Evolutionary conservation across 768 basidiomycete genomes (phyloP), one percentile per base, ranked within the genome.

Genomic region (Amanita polypyramis): DNA sequence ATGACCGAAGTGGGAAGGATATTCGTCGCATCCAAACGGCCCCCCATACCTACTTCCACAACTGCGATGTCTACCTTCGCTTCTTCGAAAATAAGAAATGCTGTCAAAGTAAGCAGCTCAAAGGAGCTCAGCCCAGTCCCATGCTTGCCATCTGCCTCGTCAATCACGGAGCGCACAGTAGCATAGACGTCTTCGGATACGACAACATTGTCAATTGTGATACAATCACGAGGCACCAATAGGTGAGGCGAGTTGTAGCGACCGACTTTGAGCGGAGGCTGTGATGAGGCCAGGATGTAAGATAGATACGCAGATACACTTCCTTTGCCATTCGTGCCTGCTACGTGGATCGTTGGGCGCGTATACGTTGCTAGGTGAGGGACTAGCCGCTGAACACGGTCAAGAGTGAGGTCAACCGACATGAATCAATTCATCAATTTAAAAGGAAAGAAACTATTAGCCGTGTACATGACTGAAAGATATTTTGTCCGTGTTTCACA

Each of bases 241-340:
- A 98, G 80, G 62, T 98, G 95, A 0, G 96, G 96, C 52, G 82
- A 88, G 62, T 94, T 98, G 74, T 89, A 98, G 30, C 85, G 74
- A 5, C 91, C 96, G 9, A 87, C 72, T 17, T 68, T 67, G 45
- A 85, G 69, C 1, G 70, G 63, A n/a, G 82, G 68, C 0, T 69
- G 64, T 5, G 82, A 72, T 4, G 72, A 63, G 4, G 61, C 59
- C 6, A 97, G 66, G 56, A 90, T 85, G 36, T 89, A 89, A 0
- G 88, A 78, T 9, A 96, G 62, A 30, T 92, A 69, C 4, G 84
- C 82, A 1, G 91, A 82, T 10, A 95, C 90, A 55, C 89, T 94
- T 30, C 96, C 96, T 64, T 98, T 99, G 7, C 95, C 95, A 64
- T 99, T 98, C 0, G 96, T 99, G 0, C 96, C 96, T 6, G 92